Evolutionary conservation across 1,139 yeast species (phyloP).

Genomic region (Zygoascus sp.): DNA sequence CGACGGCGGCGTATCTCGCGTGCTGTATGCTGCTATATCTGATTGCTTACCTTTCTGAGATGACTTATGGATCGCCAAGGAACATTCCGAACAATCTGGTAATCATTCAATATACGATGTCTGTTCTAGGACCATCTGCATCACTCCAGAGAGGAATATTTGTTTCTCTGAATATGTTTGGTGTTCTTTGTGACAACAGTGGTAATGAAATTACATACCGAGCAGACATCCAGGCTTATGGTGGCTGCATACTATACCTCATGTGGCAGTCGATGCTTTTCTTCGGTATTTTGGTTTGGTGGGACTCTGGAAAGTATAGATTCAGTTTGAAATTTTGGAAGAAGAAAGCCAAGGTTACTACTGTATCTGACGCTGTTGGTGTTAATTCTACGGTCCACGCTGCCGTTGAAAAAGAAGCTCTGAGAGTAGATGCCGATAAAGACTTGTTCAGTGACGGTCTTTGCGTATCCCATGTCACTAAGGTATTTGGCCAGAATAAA

Average conservation of each 20-base stretch:
- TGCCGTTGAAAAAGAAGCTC: conserved; percentile 20
- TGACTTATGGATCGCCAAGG: conserved; percentile 32
- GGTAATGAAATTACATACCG: conserved; percentile 25
- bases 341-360: not conserved
- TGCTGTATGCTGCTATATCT: conserved; percentile 32
- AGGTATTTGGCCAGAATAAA: conserved; percentile 25
- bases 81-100: conserved; percentile 24
- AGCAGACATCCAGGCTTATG: conserved; percentile 35
- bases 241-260: conserved; percentile 36
- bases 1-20: conserved; percentile 35
- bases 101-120: conserved; percentile 31
- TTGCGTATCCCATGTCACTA: conserved; percentile 31
- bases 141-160: conserved; percentile 32
- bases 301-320: conserved; percentile 34
- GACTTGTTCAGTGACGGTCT: conserved; percentile 27
- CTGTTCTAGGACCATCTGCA: conserved; percentile 32
- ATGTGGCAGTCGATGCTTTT: conserved; percentile 27
- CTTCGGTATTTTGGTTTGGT: conserved; percentile 31
- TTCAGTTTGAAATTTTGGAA: conserved; percentile 7
- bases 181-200: conserved; percentile 29
- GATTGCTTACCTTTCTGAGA: conserved; percentile 32
- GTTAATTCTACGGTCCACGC: conserved; percentile 15
- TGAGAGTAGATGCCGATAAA: conserved; percentile 19
- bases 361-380: not conserved
- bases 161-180: conserved; percentile 35